Percentiles rank a stretch among this genome's conserved stretches.
Evolutionary conservation across 2,329 filamentous ascomycete genomes (phyloP).

Genomic region (Passalora sequoiae): DNA sequence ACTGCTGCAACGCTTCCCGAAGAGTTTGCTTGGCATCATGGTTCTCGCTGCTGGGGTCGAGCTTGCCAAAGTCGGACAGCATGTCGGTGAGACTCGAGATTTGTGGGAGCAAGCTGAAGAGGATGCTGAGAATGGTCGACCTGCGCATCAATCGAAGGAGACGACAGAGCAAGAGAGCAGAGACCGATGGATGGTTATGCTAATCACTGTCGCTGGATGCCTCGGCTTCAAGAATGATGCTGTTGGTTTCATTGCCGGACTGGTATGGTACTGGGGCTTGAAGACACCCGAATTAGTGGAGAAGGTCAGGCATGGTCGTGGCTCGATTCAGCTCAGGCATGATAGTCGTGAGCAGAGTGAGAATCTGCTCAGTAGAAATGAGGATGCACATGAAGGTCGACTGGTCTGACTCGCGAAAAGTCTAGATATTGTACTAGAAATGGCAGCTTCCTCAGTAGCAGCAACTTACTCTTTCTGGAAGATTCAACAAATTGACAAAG

Average conservation of each 20-base stretch:
- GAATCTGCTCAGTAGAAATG: constrained; percentile 9
- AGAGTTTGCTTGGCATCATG: constrained; percentile 74
- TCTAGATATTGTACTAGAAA: no score
- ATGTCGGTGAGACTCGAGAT: constrained; percentile 68
- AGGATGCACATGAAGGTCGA: constrained; percentile 6
- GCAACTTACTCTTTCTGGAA: no score
- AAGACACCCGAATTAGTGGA: constrained; percentile 18
- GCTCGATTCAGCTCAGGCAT: constrained; percentile 17
- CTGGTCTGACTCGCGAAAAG: no score
- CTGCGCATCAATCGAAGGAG: constrained; percentile 44
- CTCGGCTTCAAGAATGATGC: constrained; percentile 87
- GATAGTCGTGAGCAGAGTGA: constrained; percentile 13
- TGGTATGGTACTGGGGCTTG: constrained; percentile 72
- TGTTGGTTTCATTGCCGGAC: constrained; percentile 75
- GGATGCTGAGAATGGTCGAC: constrained; percentile 26
- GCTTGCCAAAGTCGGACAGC: constrained; percentile 77
- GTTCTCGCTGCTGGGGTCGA: constrained; percentile 86
- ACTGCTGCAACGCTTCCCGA: constrained; percentile 68
- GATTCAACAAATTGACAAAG: background rate
- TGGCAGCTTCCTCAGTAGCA: no score
- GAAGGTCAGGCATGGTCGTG: constrained; percentile 11
- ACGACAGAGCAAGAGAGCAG: constrained; percentile 63
- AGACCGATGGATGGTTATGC: constrained; percentile 82
- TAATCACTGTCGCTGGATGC: constrained; percentile 76
- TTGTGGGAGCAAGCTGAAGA: constrained; percentile 43